Percentiles rank a stretch among this genome's conserved stretches.
phyloP scores from a whole-genome alignment of 306 rosid species.

The Hippophae rhamnoides region DNA sequence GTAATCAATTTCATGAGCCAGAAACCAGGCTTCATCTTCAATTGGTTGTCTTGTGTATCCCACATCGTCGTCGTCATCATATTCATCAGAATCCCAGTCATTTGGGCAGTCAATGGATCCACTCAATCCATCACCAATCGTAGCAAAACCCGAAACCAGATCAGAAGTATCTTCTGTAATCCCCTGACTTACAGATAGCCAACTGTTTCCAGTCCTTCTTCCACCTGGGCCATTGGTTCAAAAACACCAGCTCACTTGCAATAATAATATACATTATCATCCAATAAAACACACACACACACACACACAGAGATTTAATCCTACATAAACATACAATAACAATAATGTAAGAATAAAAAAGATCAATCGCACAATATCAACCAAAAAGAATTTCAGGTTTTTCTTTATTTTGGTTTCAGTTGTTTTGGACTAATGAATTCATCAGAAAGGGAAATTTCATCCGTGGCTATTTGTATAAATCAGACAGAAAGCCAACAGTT shows the following conservation, averaged over 20 bases:
- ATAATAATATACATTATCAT: neutral
- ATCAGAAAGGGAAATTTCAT: too few species aligned
- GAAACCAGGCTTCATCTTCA: conserved; percentile 98
- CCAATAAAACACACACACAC: neutral
- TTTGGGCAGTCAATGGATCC: conserved; percentile 82
- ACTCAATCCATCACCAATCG: conserved; percentile 89
- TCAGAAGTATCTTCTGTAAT: conserved; percentile 88
- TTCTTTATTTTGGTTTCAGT: too few species aligned
- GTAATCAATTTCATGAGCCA: conserved; percentile 98
- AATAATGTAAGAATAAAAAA: too few species aligned
- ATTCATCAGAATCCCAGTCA: conserved; percentile 99
- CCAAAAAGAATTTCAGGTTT: too few species aligned
- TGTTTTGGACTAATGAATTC: too few species aligned
- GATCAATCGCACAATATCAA: too few species aligned
- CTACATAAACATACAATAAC: too few species aligned
- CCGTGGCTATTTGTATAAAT: too few species aligned
- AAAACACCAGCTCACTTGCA: conserved; percentile 5
- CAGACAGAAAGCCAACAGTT: too few species aligned
- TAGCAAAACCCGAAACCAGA: conserved; percentile 96
- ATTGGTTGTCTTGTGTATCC: conserved; percentile 99
- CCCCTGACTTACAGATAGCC: conserved; percentile 96
- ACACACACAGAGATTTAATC: too few species aligned
- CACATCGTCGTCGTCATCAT: conserved; percentile 85
- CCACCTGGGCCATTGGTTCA: conserved; percentile 44
- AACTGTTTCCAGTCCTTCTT: conserved; percentile 77